Conservation (phyloP, 352 stramenopile species). For the Blastocystis sp. region DNA sequence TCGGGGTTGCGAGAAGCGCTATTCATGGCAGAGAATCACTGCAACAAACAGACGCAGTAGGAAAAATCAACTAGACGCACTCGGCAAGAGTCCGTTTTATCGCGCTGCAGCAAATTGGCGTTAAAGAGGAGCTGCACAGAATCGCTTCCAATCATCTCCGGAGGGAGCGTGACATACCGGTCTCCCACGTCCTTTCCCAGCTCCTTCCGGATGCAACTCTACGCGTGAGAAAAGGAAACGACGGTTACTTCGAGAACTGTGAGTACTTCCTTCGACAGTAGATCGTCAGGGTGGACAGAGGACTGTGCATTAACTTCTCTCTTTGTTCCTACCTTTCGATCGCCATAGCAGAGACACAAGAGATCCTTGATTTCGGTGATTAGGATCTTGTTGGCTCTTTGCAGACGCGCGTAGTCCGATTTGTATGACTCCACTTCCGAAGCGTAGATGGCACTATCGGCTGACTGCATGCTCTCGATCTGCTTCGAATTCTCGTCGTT, state of each 20-base stretch:
- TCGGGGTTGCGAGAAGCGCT: not conserved
- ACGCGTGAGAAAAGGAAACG: not conserved
- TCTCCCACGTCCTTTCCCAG: conserved; percentile 4
- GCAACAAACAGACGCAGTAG: not conserved
- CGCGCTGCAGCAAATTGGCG: conserved; percentile 36
- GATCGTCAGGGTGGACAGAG: not conserved
- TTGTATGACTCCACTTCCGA: conserved; percentile 17
- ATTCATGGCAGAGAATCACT: not conserved
- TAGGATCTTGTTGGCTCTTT: conserved; percentile 52
- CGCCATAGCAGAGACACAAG: conserved; percentile 23
- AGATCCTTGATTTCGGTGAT: conserved; percentile 50
- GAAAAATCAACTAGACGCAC: conserved; percentile 60
- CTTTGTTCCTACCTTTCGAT: not conserved
- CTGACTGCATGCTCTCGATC: conserved; percentile 16
- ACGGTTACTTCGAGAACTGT: conserved; percentile 16
- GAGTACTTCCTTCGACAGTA: conserved; percentile 38
- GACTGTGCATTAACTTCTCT: not conserved
- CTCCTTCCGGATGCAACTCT: conserved; percentile 37
- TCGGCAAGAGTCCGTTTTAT: conserved; percentile 1
- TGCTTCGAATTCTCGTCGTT: conserved; percentile 55
- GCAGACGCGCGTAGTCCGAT: not conserved
- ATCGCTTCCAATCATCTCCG: conserved; percentile 7
- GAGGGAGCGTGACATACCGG: conserved; percentile 21
- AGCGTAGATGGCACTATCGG: conserved; percentile 25
- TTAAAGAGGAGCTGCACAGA: conserved; percentile 13